phyloP scores from a whole-genome alignment of 2,329 filamentous ascomycete species.

The Phialophora expanda region DNA sequence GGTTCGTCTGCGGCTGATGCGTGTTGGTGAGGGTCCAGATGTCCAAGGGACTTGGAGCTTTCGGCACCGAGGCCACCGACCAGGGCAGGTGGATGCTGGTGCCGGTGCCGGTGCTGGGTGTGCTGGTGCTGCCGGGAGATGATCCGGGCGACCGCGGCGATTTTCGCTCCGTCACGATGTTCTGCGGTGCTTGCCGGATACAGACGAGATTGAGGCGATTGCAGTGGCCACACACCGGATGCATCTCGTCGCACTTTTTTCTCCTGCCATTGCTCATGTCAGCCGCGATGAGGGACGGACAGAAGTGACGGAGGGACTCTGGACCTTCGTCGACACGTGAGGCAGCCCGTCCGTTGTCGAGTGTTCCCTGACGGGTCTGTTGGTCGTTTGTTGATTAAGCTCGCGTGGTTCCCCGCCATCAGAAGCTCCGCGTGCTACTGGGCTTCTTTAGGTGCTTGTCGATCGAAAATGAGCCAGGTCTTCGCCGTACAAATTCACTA shows the following conservation, averaged over 20 bases:
- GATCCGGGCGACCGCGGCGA: background rate
- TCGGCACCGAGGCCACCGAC: background rate
- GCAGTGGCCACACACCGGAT: constrained; percentile 5
- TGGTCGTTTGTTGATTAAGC: background rate
- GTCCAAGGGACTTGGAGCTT: background rate
- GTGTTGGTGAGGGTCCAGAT: background rate
- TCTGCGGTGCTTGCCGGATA: background rate
- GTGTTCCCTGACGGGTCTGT: background rate
- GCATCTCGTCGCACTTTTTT: constrained; percentile 6
- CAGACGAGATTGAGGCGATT: constrained; percentile 2
- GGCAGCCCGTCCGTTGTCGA: background rate
- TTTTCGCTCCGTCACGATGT: background rate
- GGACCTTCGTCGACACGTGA: background rate
- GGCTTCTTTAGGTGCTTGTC: too few species aligned
- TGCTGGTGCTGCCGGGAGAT: background rate
- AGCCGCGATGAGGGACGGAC: background rate
- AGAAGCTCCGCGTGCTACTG: too few species aligned
- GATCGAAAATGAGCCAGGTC: background rate
- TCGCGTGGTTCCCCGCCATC: background rate
- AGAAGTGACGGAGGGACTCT: background rate
- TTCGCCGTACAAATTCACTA: background rate
- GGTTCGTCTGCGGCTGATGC: background rate
- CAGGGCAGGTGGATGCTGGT: background rate
- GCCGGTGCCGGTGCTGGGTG: too few species aligned
- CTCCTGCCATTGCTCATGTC: background rate